These are phyloP conservation scores for Cutaneotrichosporon mucoides DNA, from an alignment of 1,284 basidiomycete species.

Conservation along the genomic window DNA sequence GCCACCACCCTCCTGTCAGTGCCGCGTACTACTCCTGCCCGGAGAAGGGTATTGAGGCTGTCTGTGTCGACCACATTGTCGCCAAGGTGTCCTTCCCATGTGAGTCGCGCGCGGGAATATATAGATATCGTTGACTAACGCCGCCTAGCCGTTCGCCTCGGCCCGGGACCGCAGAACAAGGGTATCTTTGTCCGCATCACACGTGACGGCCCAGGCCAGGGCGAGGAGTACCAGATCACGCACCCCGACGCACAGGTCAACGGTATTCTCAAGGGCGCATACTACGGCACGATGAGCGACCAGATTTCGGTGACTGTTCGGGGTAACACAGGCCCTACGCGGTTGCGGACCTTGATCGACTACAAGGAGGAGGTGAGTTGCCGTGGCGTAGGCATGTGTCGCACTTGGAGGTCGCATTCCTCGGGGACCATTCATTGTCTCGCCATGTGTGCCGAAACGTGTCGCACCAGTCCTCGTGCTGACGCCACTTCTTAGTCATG, in stretches of 20 bases:
- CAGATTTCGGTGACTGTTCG: slow-evolving; percentile 77
- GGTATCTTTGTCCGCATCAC: slow-evolving; percentile 78
- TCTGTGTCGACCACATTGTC: slow-evolving; percentile 80
- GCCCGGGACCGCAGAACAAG: slow-evolving; percentile 77
- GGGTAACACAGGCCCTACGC: slow-evolving; percentile 59
- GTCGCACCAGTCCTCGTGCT: neutral
- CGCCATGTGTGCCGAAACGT: too few relatives aligned
- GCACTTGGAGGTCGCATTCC: too few relatives aligned
- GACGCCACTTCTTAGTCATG: slow-evolving; percentile 61
- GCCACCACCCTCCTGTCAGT: slow-evolving; percentile 93
- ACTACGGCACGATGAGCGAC: slow-evolving; percentile 69
- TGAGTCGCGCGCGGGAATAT: slow-evolving; percentile 27
- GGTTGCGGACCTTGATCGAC: slow-evolving; percentile 77
- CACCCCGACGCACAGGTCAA: slow-evolving; percentile 88
- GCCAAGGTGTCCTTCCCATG: slow-evolving; percentile 81
- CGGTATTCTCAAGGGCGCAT: slow-evolving; percentile 67
- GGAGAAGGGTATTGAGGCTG: slow-evolving; percentile 63
- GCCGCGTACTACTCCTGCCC: slow-evolving; percentile 80
- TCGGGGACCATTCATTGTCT: too few relatives aligned
- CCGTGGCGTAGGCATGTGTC: too few relatives aligned
- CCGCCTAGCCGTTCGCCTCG: slow-evolving; percentile 62
- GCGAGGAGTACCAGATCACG: slow-evolving; percentile 81
- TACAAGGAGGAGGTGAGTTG: slow-evolving; percentile 87
- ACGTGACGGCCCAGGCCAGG: slow-evolving; percentile 65
- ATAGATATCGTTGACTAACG: neutral